Evolutionary conservation across 257 asterid genomes (phyloP), one percentile per base, ranked within the genome.

Genomic region (Nicotiana tabacum): DNA sequence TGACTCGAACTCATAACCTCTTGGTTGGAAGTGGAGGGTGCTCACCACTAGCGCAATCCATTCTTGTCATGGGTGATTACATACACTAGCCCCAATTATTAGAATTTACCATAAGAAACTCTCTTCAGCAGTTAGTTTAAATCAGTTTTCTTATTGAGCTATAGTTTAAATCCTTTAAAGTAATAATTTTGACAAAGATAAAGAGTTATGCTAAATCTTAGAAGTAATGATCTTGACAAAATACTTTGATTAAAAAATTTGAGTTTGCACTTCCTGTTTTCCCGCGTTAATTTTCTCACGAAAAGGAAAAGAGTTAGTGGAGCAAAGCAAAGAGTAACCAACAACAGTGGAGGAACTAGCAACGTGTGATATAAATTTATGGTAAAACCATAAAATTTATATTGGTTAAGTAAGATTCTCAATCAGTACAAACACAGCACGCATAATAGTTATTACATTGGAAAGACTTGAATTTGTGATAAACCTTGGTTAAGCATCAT

Each of bases 101-200:
- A 55, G 55, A 68, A 68, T 68, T 68, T 35, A 68, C 29, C 77
- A 35, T 35, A n/a, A 68, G 77, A 68, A 66, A 35, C 77, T 68
- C 53, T 9, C 53, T 9, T 9, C 55, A 35, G 1, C 4, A 35
- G 0, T 68, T 35, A 35, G 55, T 18, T 68, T 35, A 35, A 66
- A 33, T 33, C 16, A 6, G 46, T n/a, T 16, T 30, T 3, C 21
- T 66, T 66, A 27, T 32, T 13, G 7, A 16, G 77, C 53, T 33
- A 35, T 29, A 1, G 30, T 67, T 67, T 2, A 67, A 67, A 67
- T 33, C 77, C 53, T 12, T 33, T n/a, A 67, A 67, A 33, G 48
- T 66, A 35, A 5, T 67, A 55, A 67, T 68, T 46, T 66, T 66
- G 72, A 32, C 48, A 32, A 6, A 30, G 27, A 66, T 0, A 15